A percentile compares a stretch with the other conserved stretches of the same genome.
Conservation (phyloP, 2,329 filamentous ascomycete genomes). For the Pseudohalonectria lignicola region DNA sequence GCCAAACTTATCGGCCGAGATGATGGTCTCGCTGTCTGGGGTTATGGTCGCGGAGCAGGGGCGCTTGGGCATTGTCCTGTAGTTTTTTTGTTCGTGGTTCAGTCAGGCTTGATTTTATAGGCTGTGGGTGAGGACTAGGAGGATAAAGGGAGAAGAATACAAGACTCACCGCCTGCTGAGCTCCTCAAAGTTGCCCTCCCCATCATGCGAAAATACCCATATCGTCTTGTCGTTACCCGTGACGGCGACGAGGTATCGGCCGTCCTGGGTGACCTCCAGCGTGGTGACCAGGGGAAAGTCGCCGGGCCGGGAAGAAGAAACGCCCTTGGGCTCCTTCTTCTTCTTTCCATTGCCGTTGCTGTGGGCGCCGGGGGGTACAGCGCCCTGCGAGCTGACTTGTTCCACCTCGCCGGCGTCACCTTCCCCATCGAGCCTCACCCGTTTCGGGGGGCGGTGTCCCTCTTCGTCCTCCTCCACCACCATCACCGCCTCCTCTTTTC, state of each 20-base stretch:
- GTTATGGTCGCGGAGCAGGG: constrained; percentile 67
- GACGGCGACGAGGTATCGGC: constrained; percentile 61
- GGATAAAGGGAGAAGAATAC: constrained; percentile 5
- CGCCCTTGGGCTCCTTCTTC: constrained; percentile 20
- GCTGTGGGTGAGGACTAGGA: constrained; percentile 4
- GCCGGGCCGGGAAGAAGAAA: constrained; percentile 18
- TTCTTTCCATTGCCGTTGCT: constrained; percentile 12
- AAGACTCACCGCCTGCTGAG: constrained; percentile 58
- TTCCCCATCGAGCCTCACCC: constrained; percentile 14
- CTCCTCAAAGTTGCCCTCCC: constrained; percentile 49
- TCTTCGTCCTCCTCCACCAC: background rate
- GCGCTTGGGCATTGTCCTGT: constrained; percentile 77
- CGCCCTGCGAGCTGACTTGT: no score
- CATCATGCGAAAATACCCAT: constrained; percentile 64
- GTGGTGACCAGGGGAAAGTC: constrained; percentile 58
- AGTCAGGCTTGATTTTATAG: background rate
- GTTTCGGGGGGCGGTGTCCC: constrained; percentile 13
- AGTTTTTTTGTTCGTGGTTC: no score
- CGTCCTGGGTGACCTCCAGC: constrained; percentile 51
- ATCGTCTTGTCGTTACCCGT: constrained; percentile 89
- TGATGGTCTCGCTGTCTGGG: constrained; percentile 57
- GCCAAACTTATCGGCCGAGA: constrained; percentile 90
- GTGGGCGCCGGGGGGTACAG: background rate
- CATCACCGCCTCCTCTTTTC: constrained; percentile 13
- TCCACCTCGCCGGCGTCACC: no score